phyloP scores from a whole-genome alignment of 495 filamentous ascomycete species.

The Aspergillus heteromorphus region DNA sequence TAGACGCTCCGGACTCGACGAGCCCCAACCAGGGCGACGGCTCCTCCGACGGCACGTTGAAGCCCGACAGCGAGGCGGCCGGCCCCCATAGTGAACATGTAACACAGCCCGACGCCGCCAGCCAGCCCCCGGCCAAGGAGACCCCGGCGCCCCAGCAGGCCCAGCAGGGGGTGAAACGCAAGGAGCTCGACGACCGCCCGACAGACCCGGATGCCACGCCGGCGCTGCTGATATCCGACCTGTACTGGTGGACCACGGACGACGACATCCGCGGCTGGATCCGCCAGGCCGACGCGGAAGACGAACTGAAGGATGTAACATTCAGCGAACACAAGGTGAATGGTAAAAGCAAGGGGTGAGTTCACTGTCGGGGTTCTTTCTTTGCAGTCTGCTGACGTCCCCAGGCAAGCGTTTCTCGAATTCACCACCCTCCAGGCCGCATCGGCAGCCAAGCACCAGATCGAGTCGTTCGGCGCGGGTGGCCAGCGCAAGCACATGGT shows the following conservation, averaged over 20 bases:
- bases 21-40: conserved; percentile 14
- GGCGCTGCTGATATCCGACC: conserved; percentile 77
- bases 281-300: conserved; percentile 66
- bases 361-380: neutral
- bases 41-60: conserved; percentile 13
- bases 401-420: conserved; percentile 85
- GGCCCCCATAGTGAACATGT: conserved; percentile 21
- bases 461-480: conserved; percentile 56
- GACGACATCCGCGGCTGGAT: conserved; percentile 92
- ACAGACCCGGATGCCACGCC: conserved; percentile 77
- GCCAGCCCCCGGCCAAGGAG: conserved; percentile 15
- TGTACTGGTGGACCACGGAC: conserved; percentile 96
- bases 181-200: conserved; percentile 68
- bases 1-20: conserved; percentile 29
- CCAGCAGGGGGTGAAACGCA: conserved; percentile 73
- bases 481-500: conserved; percentile 66
- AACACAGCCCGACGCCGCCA: conserved; percentile 16
- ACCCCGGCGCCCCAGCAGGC: conserved; percentile 48
- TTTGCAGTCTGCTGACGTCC: conserved; percentile 1
- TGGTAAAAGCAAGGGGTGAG: conserved; percentile 95
- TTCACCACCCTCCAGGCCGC: conserved; percentile 81
- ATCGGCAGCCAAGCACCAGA: conserved; percentile 74
- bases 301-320: conserved; percentile 84
- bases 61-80: conserved; percentile 19
- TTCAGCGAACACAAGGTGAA: conserved; percentile 99